These are phyloP conservation scores for Simplicillium sp. DNA, from an alignment of 2,329 filamentous ascomycete species.

Conservation along the genomic window DNA sequence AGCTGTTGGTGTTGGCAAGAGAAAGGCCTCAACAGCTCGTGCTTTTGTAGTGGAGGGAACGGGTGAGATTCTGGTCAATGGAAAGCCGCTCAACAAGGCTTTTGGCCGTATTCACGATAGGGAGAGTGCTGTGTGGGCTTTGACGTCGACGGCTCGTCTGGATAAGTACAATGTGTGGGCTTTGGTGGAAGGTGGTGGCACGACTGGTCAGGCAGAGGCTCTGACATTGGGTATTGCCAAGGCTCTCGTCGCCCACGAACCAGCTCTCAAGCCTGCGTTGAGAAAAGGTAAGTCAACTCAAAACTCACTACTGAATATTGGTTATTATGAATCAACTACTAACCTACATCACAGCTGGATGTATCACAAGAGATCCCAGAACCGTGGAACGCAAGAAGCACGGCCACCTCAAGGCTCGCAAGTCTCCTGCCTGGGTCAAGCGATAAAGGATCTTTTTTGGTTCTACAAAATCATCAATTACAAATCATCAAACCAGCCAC, in stretches of 20 bases:
- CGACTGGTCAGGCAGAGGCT: constrained; percentile 92
- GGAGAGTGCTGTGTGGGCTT: constrained; percentile 86
- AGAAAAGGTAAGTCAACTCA: constrained; percentile 63
- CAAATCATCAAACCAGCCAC: no score
- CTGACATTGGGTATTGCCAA: constrained; percentile 84
- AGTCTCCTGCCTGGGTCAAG: constrained; percentile 98
- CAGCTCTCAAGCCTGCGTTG: constrained; percentile 76
- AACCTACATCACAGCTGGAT: constrained; percentile 61
- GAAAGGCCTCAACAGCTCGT: constrained; percentile 78
- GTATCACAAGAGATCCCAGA: constrained; percentile 82
- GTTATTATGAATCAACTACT: constrained; percentile 21
- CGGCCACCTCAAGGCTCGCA: constrained; percentile 90
- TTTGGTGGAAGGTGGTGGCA: constrained; percentile 73
- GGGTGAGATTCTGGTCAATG: constrained; percentile 84
- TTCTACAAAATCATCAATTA: background rate
- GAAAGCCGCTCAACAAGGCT: constrained; percentile 68
- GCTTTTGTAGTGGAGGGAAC: constrained; percentile 89
- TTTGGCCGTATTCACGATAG: constrained; percentile 89
- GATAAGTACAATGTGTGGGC: constrained; percentile 98
- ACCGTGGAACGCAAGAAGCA: constrained; percentile 97
- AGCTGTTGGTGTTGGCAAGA: constrained; percentile 69
- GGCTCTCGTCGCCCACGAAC: constrained; percentile 83
- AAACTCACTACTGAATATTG: background rate
- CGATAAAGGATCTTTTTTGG: constrained; percentile 28
- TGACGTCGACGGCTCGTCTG: constrained; percentile 71